Percentiles rank a stretch among this genome's conserved stretches.
Conservation (phyloP, 768 basidiomycete species). For the Leucocoprinus birnbaumii region DNA sequence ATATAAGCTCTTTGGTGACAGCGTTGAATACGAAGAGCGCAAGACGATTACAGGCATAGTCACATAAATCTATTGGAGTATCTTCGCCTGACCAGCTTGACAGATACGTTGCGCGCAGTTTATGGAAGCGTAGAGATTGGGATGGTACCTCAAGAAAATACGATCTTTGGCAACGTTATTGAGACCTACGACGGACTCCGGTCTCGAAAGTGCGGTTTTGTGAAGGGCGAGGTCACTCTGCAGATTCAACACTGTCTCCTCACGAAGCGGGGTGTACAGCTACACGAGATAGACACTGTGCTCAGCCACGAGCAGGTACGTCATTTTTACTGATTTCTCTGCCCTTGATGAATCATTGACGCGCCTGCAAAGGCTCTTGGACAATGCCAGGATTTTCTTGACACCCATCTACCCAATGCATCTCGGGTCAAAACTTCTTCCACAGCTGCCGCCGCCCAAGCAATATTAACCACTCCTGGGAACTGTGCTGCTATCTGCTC, state of each 20-base stretch:
- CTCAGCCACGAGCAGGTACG: constrained; percentile 80
- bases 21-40: constrained; percentile 30
- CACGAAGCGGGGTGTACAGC: constrained; percentile 52
- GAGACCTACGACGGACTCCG: constrained; percentile 74
- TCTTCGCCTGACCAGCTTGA: neutral
- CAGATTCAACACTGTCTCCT: constrained; percentile 69
- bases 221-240: constrained; percentile 59
- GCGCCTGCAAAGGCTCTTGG: constrained; percentile 61
- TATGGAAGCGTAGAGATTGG: constrained; percentile 42
- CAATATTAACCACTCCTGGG: constrained; percentile 35
- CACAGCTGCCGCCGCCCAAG: constrained; percentile 68
- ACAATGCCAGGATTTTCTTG: constrained; percentile 69
- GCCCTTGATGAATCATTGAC: neutral
- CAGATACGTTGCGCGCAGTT: constrained; percentile 60
- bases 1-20: constrained; percentile 30
- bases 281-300: constrained; percentile 53
- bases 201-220: constrained; percentile 40
- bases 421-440: constrained; percentile 58
- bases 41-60: constrained; percentile 32
- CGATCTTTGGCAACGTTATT: constrained; percentile 66
- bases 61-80: neutral
- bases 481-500: constrained; percentile 77
- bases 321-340: neutral
- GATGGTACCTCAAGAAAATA: constrained; percentile 82
- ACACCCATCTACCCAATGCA: constrained; percentile 48